These are phyloP conservation scores for Canna indica DNA, from an alignment of 176 grass and related monocot genomes.

Conservation along the genomic window DNA sequence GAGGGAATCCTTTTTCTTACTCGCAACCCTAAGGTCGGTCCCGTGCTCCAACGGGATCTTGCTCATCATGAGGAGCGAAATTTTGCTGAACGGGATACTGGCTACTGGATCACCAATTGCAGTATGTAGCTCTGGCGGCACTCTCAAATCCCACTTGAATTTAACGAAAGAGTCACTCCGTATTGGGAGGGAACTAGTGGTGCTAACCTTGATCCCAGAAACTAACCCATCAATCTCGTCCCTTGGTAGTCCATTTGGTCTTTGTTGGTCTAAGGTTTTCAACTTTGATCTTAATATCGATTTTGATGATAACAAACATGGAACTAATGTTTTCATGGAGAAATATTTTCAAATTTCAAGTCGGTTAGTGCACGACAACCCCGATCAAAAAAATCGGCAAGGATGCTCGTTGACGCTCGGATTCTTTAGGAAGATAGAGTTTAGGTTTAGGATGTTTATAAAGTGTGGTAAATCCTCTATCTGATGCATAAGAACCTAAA, in stretches of 20 bases:
- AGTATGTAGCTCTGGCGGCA: conserved; percentile 2
- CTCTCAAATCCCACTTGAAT: conserved; percentile 15
- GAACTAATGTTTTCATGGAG: too few relatives aligned
- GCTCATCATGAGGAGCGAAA: conserved; percentile 11
- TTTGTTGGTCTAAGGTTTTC: too few relatives aligned
- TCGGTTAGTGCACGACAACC: too few relatives aligned
- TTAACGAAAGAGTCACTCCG: background rate
- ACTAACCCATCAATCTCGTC: background rate
- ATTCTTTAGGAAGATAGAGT: too few relatives aligned
- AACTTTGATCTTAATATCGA: too few relatives aligned
- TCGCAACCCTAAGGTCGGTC: background rate
- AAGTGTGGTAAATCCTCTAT: too few relatives aligned
- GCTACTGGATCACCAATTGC: background rate
- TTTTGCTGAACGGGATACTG: conserved; percentile 5
- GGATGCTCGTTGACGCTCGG: too few relatives aligned
- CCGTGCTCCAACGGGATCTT: conserved; percentile 9
- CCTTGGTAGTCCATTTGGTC: background rate
- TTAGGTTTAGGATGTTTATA: too few relatives aligned
- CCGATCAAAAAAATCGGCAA: too few relatives aligned
- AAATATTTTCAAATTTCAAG: too few relatives aligned
- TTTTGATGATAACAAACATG: too few relatives aligned
- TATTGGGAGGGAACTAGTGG: conserved; percentile 19
- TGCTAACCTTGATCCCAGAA: conserved; percentile 6
- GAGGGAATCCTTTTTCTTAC: background rate
- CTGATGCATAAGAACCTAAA: too few relatives aligned